A percentile compares a stretch with the other conserved stretches of the same genome.
Conservation (phyloP, 2,329 filamentous ascomycete genomes). For the Zalaria sp. region DNA sequence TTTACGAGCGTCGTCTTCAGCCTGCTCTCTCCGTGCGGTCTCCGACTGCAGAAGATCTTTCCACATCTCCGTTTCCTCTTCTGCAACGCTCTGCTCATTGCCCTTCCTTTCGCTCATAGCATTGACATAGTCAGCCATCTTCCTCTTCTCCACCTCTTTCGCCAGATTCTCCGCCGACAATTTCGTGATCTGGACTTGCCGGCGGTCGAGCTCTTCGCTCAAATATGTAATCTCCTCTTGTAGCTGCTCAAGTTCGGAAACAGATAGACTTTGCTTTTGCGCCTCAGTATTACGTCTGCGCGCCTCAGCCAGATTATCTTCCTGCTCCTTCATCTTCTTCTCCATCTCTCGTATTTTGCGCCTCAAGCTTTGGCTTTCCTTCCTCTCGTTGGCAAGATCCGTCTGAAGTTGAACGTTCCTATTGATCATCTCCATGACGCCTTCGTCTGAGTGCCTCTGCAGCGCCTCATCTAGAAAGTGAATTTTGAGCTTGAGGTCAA, state of each 20-base stretch:
- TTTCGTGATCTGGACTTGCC: constrained; percentile 69
- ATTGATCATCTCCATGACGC: constrained; percentile 93
- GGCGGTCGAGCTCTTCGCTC: constrained; percentile 73
- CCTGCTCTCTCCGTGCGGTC: constrained; percentile 73
- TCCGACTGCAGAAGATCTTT: constrained; percentile 91
- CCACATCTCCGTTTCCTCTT: constrained; percentile 19
- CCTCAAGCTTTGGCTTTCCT: constrained; percentile 75
- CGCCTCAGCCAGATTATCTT: constrained; percentile 36
- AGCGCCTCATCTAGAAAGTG: constrained; percentile 91
- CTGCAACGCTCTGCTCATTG: constrained; percentile 20
- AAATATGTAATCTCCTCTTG: constrained; percentile 80
- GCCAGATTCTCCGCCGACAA: constrained; percentile 63
- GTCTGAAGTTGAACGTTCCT: constrained; percentile 95
- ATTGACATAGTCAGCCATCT: constrained; percentile 68
- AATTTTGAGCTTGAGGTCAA: constrained; percentile 90
- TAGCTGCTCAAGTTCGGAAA: constrained; percentile 40
- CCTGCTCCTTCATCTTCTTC: constrained; percentile 52
- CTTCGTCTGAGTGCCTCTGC: constrained; percentile 87
- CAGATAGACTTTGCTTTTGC: constrained; percentile 22
- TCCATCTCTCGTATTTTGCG: constrained; percentile 77
- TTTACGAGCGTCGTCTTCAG: constrained; percentile 74
- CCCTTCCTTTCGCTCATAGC: constrained; percentile 41
- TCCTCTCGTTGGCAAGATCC: constrained; percentile 72
- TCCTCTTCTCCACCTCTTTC: constrained; percentile 74
- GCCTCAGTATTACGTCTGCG: constrained; percentile 17